These are phyloP conservation scores for Termitomyces sp. DNA, from an alignment of 768 basidiomycete species.

Conservation along the genomic window DNA sequence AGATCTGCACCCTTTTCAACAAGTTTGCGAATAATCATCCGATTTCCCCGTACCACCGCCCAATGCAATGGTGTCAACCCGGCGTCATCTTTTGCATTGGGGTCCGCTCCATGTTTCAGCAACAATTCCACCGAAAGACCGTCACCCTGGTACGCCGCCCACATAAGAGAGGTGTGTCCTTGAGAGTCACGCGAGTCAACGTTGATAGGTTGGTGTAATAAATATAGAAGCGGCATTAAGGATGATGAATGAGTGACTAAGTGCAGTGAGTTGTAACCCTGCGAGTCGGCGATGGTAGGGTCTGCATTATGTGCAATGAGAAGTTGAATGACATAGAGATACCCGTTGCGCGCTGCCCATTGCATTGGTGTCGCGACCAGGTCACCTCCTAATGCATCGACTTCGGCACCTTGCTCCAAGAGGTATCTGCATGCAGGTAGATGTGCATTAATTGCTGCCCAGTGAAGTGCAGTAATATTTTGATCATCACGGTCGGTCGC, in stretches of 20 bases:
- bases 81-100: slow-evolving; percentile 68
- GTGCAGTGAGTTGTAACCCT: slow-evolving; percentile 95
- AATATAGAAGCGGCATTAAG: slow-evolving; percentile 90
- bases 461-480: slow-evolving; percentile 94
- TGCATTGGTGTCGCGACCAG: slow-evolving; percentile 92
- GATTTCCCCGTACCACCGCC: slow-evolving; percentile 96
- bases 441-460: slow-evolving; percentile 98
- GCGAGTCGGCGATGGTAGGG: slow-evolving; percentile 85
- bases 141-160: slow-evolving; percentile 99
- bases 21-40: slow-evolving; percentile 76
- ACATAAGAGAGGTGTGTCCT: slow-evolving; percentile 95
- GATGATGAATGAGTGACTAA: slow-evolving; percentile 92
- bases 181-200: slow-evolving; percentile 88
- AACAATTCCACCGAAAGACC: slow-evolving; percentile 90
- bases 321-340: slow-evolving; percentile 92
- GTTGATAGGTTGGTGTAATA: slow-evolving; percentile 89
- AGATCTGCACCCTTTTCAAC: slow-evolving; percentile 85
- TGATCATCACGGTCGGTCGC: slow-evolving; percentile 82
- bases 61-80: slow-evolving; percentile 92
- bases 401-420: slow-evolving; percentile 88
- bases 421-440: slow-evolving; percentile 83
- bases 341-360: slow-evolving; percentile 97
- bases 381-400: slow-evolving; percentile 93
- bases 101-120: slow-evolving; percentile 80
- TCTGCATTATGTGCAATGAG: slow-evolving; percentile 88